Evolutionary conservation across 257 asterid species (phyloP), one percentile per base, ranked within the genome.

Genomic region (Nicotiana benthamiana): DNA sequence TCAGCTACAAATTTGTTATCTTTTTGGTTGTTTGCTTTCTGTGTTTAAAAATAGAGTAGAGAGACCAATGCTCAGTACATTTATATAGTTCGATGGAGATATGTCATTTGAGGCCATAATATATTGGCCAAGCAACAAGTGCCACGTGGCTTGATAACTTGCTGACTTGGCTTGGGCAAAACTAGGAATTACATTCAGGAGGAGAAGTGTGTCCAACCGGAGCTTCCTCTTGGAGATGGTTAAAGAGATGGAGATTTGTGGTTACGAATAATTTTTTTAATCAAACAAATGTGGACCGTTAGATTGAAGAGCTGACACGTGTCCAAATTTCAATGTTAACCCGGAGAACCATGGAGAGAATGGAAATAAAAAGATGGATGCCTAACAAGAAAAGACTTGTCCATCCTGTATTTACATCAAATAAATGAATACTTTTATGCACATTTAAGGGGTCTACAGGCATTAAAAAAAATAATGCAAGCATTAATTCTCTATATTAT

Each of bases 141-240:
- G 84, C 77, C 90, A 88, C 6, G 64, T 86, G 88, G 84, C 77
- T 60, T 82, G 87, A 87, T 79, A 83, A 79, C 82, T 82, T 85
- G 83, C 89, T 80, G 81, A 83, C 81, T 80, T 62, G 84, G 82
- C 75, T 7, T n/a, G 36, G 62, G 24, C 24, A n/a, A 5, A 56
- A 56, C 62, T 18, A 56, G 62, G 26, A 56, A 56, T 18, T 56
- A 4, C 1, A 56, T 51, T 17, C 11, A 56, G 3, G 62, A 56
- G 10, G 61, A 6, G 62, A 56, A 18, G 22, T 56, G 62, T 54
- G 17, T 54, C 60, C 56, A 51, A 51, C 61, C 26, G n/a, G 62
- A 56, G 24, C 24, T 56, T 56, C 61, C 61, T 56, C 61, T 56
- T 2, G 11, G 9, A 56, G 12, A 10, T 56, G 24, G 48, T 40